Conservation (phyloP, 768 basidiomycete species). For the Strobilomyces confusus region DNA sequence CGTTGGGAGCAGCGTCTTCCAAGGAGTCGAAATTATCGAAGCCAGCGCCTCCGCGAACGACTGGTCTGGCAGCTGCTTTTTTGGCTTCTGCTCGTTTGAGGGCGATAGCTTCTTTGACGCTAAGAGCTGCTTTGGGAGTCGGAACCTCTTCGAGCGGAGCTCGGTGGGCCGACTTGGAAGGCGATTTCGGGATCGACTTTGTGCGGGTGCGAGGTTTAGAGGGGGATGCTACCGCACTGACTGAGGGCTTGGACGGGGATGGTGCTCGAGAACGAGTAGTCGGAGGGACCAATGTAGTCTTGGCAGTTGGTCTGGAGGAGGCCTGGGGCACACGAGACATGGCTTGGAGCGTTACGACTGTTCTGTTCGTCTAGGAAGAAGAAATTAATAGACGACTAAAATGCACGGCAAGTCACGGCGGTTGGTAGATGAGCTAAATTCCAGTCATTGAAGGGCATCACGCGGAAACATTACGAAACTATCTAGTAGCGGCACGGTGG, state of each 20-base stretch:
- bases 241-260: constrained; percentile 28
- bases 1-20: constrained; percentile 45
- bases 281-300: constrained; percentile 25
- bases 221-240: constrained; percentile 21
- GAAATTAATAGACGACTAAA: not conserved
- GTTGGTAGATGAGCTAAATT: not conserved
- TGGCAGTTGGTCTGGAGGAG: constrained; percentile 31
- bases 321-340: constrained; percentile 44
- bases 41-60: constrained; percentile 21
- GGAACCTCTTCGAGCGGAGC: constrained; percentile 19
- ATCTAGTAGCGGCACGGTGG: not conserved
- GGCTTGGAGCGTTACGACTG: not conserved
- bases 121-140: constrained; percentile 37
- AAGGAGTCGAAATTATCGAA: constrained; percentile 38
- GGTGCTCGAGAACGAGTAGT: constrained; percentile 31
- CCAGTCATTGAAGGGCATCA: constrained; percentile 6
- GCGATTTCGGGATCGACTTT: constrained; percentile 36
- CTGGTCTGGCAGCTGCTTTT: constrained; percentile 40
- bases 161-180: constrained; percentile 28
- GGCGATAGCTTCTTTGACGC: constrained; percentile 76
- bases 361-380: constrained; percentile 7
- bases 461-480: constrained; percentile 21
- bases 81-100: constrained; percentile 75
- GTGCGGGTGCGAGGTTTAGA: constrained; percentile 33
- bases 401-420: not conserved